These are phyloP conservation scores for Viridothelium virens DNA, from an alignment of 495 filamentous ascomycete species.

Conservation along the genomic window DNA sequence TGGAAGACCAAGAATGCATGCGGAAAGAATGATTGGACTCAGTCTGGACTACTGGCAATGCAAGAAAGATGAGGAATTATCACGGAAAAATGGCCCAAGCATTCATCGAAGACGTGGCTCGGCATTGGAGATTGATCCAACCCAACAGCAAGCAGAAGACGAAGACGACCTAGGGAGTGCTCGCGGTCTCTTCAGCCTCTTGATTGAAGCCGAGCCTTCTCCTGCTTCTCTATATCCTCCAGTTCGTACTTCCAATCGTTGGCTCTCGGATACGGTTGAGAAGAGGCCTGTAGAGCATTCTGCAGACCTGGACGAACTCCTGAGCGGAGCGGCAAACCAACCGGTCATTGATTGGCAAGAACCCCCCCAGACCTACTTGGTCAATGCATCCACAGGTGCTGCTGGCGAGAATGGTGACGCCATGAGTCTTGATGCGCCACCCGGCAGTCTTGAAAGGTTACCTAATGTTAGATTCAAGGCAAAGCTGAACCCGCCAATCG, in stretches of 20 bases:
- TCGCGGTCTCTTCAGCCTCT: conserved; percentile 48
- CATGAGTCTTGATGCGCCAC: conserved; percentile 39
- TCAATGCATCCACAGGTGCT: conserved; percentile 20
- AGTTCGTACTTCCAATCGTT: conserved; percentile 56
- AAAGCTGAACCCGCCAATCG: conserved; percentile 73
- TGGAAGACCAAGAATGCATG: conserved; percentile 74
- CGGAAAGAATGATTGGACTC: conserved; percentile 61
- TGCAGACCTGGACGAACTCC: conserved; percentile 36
- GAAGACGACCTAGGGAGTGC: conserved; percentile 25
- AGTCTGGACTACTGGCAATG: conserved; percentile 72
- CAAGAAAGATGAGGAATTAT: conserved; percentile 2
- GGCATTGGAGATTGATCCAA: conserved; percentile 23
- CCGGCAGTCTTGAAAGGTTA: conserved; percentile 44
- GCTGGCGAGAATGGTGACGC: conserved; percentile 30
- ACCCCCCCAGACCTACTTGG: conserved; percentile 43
- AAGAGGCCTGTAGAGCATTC: conserved; percentile 34
- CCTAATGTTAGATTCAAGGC: conserved; percentile 77
- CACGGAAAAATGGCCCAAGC: not conserved
- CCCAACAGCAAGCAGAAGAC: conserved; percentile 8
- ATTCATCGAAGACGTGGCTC: conserved; percentile 19
- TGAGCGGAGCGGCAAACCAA: conserved; percentile 29
- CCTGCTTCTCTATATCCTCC: conserved; percentile 47
- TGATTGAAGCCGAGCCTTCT: conserved; percentile 56
- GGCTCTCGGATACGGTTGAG: conserved; percentile 55
- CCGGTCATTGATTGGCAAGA: conserved; percentile 57